Conservation (phyloP, 2,329 filamentous ascomycete species). For the Ophiognomonia clavigignenti-juglandacearum region DNA sequence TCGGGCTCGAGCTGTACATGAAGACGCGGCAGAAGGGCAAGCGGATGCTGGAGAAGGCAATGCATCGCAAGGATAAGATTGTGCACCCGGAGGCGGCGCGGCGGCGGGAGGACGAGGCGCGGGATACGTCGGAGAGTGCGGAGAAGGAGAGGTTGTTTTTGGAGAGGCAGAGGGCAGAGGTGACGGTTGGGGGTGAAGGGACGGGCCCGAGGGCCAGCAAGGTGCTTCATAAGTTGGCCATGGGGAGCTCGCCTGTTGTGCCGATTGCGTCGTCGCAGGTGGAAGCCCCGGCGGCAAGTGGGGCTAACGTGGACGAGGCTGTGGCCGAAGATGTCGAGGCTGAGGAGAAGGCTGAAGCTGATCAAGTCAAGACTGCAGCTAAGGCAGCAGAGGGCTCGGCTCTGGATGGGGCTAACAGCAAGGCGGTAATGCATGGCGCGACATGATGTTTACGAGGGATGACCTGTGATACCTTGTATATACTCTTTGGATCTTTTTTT, state of each 20-base stretch:
- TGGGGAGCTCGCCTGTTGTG: constrained; percentile 29
- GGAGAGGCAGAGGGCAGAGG: constrained; percentile 31
- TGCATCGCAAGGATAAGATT: constrained; percentile 53
- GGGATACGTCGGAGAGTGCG: constrained; percentile 57
- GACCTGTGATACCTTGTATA: not conserved
- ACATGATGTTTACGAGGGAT: not conserved
- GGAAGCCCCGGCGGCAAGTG: constrained; percentile 18
- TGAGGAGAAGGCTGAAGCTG: not conserved
- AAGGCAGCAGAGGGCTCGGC: not conserved
- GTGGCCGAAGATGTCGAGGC: not conserved
- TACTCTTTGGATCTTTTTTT: not conserved
- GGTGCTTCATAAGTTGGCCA: constrained; percentile 34
- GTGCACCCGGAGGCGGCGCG: constrained; percentile 56
- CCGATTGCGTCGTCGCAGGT: constrained; percentile 21
- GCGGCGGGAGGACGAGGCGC: constrained; percentile 52
- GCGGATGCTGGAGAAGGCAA: constrained; percentile 42
- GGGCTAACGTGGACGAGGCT: constrained; percentile 22
- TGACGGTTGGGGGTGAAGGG: constrained; percentile 25
- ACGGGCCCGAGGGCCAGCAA: constrained; percentile 32
- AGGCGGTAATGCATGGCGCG: not conserved
- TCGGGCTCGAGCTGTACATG: constrained; percentile 77
- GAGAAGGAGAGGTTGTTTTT: constrained; percentile 42
- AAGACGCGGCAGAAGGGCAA: constrained; percentile 64
- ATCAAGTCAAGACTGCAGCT: not conserved
- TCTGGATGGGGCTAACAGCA: not conserved